These are phyloP conservation scores for Turnera subulata DNA, from an alignment of 345 rosid genomes.

Conservation along the genomic window DNA sequence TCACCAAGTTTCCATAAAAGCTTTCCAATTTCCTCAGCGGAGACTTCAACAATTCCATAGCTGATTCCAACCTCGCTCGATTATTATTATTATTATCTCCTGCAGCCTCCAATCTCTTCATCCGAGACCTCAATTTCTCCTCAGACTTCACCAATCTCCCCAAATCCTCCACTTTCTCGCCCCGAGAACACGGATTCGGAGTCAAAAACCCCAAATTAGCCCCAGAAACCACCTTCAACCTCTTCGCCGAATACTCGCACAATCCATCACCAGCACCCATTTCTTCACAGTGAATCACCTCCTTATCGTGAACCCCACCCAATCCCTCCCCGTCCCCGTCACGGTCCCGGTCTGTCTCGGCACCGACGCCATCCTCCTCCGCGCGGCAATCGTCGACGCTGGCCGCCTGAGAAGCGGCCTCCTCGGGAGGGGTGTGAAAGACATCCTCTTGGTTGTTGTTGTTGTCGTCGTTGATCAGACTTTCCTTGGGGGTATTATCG, in stretches of 20 bases:
- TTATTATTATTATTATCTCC: not conserved
- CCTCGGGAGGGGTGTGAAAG: constrained; percentile 28
- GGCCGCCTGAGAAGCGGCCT: constrained; percentile 3
- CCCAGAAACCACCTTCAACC: constrained; percentile 10
- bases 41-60: not conserved
- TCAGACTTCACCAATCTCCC: constrained; percentile 20
- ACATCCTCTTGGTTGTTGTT: constrained; percentile 1
- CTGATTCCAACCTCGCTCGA: not conserved
- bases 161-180: not conserved
- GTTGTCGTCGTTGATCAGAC: too few species aligned
- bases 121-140: constrained; percentile 17
- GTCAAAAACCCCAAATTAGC: constrained; percentile 10
- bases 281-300: constrained; percentile 12
- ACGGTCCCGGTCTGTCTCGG: constrained; percentile 26
- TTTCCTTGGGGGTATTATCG: not conserved
- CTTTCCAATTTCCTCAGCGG: not conserved
- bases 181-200: not conserved
- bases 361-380: not conserved
- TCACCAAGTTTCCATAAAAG: not conserved
- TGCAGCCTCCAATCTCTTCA: not conserved
- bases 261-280: constrained; percentile 8
- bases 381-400: constrained; percentile 2
- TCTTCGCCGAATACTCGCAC: constrained; percentile 14
- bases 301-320: constrained; percentile 14
- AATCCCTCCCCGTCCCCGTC: constrained; percentile 29